Percentiles rank a stretch among this genome's conserved stretches.
Conservation (phyloP, 202 grass and related monocot species). For the Carex arenaria region DNA sequence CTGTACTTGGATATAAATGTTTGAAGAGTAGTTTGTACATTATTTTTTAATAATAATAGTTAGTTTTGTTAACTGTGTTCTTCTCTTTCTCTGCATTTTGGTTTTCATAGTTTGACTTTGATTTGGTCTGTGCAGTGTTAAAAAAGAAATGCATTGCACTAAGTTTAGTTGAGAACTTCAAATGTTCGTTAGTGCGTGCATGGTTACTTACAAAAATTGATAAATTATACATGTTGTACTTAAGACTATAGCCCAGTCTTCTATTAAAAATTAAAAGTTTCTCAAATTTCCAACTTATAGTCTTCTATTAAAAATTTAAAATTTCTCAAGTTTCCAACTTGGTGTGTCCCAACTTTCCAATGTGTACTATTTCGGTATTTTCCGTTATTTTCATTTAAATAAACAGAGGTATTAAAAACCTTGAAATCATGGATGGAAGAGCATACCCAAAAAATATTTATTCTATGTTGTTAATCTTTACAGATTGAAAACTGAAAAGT, state of each 20-base stretch:
- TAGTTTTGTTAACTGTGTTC: neutral
- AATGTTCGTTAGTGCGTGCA: neutral
- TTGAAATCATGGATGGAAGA: neutral
- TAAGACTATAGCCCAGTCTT: neutral
- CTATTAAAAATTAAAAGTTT: neutral
- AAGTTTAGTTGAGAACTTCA: neutral
- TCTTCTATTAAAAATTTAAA: neutral
- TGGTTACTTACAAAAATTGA: neutral
- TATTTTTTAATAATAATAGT: conserved; percentile 18
- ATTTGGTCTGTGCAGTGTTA: neutral
- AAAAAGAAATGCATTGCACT: neutral
- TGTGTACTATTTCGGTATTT: neutral
- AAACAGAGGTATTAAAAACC: neutral
- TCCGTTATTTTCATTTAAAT: neutral
- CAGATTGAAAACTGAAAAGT: neutral
- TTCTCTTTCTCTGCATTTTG: neutral
- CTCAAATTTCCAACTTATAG: neutral
- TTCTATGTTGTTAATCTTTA: neutral
- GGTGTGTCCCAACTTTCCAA: neutral
- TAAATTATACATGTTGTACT: neutral
- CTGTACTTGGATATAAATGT: conserved; percentile 26
- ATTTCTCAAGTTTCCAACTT: neutral
- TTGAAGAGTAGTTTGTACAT: conserved; percentile 36
- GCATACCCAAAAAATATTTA: neutral
- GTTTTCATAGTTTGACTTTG: neutral